A percentile compares a stretch with the other conserved stretches of the same genome.
Conservation (phyloP, 1,139 yeast species). For the Taiozyma sp. region DNA sequence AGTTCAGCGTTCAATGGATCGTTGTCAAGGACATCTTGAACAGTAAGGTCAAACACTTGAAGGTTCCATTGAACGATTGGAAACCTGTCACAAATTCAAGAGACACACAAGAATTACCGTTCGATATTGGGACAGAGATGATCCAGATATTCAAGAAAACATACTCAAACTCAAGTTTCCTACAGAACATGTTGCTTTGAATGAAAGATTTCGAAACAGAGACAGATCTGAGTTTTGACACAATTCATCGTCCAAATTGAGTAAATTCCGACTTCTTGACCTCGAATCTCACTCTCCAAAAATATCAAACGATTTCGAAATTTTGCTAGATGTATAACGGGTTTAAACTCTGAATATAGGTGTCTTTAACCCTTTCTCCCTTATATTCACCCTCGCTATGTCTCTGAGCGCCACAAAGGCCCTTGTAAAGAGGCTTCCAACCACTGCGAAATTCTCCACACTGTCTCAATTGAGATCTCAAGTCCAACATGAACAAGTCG, state of each 20-base stretch:
- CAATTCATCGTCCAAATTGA: not conserved
- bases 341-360: not conserved
- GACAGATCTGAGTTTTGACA: not conserved
- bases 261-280: not conserved
- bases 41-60: conserved; percentile 39
- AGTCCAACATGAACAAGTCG: conserved; percentile 6
- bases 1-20: conserved; percentile 51
- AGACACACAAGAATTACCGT: conserved; percentile 49
- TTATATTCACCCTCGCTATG: not conserved
- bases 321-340: not conserved
- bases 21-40: conserved; percentile 48
- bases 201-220: not conserved
- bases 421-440: not conserved
- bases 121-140: conserved; percentile 43
- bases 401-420: not conserved
- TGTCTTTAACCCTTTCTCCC: not conserved
- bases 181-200: conserved; percentile 5
- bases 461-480: conserved; percentile 18
- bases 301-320: not conserved
- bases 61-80: conserved; percentile 33
- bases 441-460: conserved; percentile 12
- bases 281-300: not conserved
- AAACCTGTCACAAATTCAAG: conserved; percentile 56
- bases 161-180: conserved; percentile 15
- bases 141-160: conserved; percentile 34